phyloP scores from a whole-genome alignment of 2,329 filamentous ascomycete genomes.

The Stagonosporopsis cucurbitacearum region DNA sequence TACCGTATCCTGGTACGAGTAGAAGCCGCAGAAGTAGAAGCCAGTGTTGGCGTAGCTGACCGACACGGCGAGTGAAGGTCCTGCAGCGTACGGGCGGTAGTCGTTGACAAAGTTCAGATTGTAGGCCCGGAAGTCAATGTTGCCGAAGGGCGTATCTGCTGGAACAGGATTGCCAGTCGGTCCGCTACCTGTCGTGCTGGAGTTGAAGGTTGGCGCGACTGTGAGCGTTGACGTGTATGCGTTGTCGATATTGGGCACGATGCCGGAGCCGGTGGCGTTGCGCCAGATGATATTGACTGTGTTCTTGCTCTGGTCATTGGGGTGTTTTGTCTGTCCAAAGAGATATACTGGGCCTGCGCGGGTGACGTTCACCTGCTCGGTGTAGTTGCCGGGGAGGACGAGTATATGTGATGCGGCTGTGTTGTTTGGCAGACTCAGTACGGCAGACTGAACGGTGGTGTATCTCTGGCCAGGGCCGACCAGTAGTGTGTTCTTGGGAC shows the following conservation, averaged over 20 bases:
- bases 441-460: constrained; percentile 56
- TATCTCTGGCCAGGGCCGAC: constrained; percentile 36
- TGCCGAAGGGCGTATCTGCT: constrained; percentile 67
- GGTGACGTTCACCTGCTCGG: constrained; percentile 70
- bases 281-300: constrained; percentile 65
- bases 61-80: constrained; percentile 66
- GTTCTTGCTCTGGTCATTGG: constrained; percentile 57
- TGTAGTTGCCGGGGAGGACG: constrained; percentile 66
- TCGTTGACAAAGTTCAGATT: constrained; percentile 71
- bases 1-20: constrained; percentile 73
- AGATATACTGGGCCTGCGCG: constrained; percentile 66
- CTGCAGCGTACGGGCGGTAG: constrained; percentile 59
- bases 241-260: constrained; percentile 61
- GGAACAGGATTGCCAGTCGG: constrained; percentile 68
- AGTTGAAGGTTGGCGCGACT: constrained; percentile 68
- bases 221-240: constrained; percentile 68
- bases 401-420: constrained; percentile 62
- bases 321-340: constrained; percentile 62
- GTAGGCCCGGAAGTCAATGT: constrained; percentile 68
- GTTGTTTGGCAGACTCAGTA: constrained; percentile 56
- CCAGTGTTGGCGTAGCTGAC: constrained; percentile 69
- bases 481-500: constrained; percentile 44
- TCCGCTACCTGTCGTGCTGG: constrained; percentile 67
- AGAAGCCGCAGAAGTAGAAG: constrained; percentile 71
- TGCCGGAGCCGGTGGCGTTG: constrained; percentile 58